phyloP scores from a whole-genome alignment of 139 green algal genomes.

The Chlamydomonas applanata region DNA sequence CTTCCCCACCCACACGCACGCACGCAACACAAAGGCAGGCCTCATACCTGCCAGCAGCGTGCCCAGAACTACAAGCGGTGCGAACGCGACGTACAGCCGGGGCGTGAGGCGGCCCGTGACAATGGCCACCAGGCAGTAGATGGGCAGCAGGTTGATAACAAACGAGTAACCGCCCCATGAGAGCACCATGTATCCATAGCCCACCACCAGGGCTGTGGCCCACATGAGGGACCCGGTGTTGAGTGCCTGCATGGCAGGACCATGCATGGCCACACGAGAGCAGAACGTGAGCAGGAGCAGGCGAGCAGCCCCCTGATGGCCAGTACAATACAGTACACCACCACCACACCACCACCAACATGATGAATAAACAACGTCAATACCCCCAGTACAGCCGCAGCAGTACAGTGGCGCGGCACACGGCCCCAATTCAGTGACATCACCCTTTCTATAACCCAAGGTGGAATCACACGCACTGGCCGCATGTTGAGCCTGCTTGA shows the following conservation, averaged over 20 bases:
- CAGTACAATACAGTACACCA: not conserved
- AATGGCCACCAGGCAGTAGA: constrained; percentile 88
- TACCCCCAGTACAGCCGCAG: no score
- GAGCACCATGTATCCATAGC: constrained; percentile 90
- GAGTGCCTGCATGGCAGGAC: constrained; percentile 75
- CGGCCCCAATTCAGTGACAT: no score
- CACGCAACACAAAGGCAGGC: not conserved
- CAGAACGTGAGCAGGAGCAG: not conserved
- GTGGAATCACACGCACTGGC: no score
- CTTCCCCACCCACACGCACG: not conserved
- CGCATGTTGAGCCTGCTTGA: no score
- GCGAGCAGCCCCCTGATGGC: not conserved
- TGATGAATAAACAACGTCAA: no score
- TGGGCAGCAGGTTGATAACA: constrained; percentile 96
- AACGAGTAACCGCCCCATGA: constrained; percentile 97
- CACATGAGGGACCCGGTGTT: constrained; percentile 86
- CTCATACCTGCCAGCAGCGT: constrained; percentile 65
- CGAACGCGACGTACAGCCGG: constrained; percentile 83
- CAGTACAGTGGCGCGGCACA: no score
- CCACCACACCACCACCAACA: no score
- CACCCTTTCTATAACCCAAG: no score
- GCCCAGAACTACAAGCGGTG: constrained; percentile 77
- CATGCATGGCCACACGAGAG: no score
- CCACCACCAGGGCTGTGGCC: constrained; percentile 57
- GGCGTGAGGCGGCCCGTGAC: constrained; percentile 60